Percentiles rank a stretch among this genome's conserved stretches.
These are phyloP conservation scores for Incumbomyces delicatus DNA, from an alignment of 2,329 filamentous ascomycete genomes.

Conservation along the genomic window DNA sequence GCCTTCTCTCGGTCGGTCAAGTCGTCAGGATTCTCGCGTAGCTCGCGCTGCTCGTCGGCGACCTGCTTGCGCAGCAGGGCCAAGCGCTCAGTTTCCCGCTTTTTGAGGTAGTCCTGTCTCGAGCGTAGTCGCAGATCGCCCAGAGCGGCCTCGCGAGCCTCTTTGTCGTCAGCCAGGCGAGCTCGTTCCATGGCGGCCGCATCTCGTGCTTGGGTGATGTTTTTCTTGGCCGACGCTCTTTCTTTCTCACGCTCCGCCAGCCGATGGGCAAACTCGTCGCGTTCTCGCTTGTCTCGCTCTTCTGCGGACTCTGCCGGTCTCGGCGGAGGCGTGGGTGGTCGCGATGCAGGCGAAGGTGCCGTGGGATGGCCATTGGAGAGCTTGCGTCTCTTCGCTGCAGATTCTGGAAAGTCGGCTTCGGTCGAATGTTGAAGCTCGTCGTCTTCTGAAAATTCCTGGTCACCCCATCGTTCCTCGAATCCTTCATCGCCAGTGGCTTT, in stretches of 20 bases:
- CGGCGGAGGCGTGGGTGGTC: conserved; percentile 28
- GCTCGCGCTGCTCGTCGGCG: conserved; percentile 72
- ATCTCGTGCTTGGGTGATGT: conserved; percentile 51
- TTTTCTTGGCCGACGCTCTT: conserved; percentile 51
- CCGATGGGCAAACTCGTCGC: conserved; percentile 70
- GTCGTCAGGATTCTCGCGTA: conserved; percentile 58
- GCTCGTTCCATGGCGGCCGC: conserved; percentile 52
- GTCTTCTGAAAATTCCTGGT: conserved; percentile 53
- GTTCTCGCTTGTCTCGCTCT: conserved; percentile 59
- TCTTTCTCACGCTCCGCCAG: conserved; percentile 62
- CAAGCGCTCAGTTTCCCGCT: conserved; percentile 76
- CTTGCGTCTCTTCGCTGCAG: conserved; percentile 61
- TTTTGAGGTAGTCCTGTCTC: conserved; percentile 85
- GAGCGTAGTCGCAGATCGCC: conserved; percentile 73
- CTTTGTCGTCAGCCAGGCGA: conserved; percentile 56
- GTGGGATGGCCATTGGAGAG: conserved; percentile 44
- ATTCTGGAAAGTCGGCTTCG: conserved; percentile 51
- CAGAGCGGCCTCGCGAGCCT: conserved; percentile 60
- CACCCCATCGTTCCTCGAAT: conserved; percentile 72
- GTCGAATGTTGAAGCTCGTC: conserved; percentile 41
- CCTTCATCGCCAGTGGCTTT: conserved; percentile 32
- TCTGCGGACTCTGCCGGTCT: conserved; percentile 49
- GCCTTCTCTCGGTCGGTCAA: conserved; percentile 71
- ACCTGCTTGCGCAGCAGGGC: conserved; percentile 85
- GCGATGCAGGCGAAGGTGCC: conserved; percentile 17